Base-by-base conservation (phyloP, 371 early-diverging fungal genomes). In the Nematocida major region DNA sequence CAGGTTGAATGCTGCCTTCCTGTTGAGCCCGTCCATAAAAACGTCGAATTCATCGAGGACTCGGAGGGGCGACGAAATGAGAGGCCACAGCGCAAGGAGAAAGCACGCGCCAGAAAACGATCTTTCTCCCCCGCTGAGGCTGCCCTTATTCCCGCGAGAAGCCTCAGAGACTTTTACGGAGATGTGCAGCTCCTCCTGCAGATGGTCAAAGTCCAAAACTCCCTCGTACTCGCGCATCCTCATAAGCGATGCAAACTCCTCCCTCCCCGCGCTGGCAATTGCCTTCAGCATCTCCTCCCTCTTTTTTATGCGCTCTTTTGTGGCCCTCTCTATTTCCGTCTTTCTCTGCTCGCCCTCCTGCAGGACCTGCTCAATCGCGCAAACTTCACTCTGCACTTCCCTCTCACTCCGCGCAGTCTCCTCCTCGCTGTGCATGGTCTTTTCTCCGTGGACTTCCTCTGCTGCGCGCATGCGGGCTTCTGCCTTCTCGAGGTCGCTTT, bases 11-110 rank as follows among this genome's bases (percentile, higher is more conserved):
- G 82, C 79, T 15, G 65, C 79, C 38, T 82, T 83, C 53, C 85
- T 80, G 59, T 84, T 85, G 22, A 80, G 51, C 39, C 66, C 50
- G 54, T 88, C 98, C 97, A 96, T 96, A 81, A 95, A 99, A 18
- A 99, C 97, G 85, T 98, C 99, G 87, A 94, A 99, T 87, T 99
- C 99, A 85, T 99, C 99, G 79, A 99, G 85, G 62, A 93, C 90
- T 38, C 95, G 87, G 54, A 99, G 88, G 2, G 97, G 94, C 26
- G 92, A 90, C 18, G 89, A 87, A 88, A 97, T 92, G 22, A 90
- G 88, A 57, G 93, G 91, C 99, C 99, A 99, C 36, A 99, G 85
- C 11, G 94, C 86, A 54, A 98, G 84, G 28, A 99, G 86, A 59
- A 99, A 86, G 81, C 95, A 97, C 40, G 96, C 89, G 22, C 95